A percentile compares a stretch with the other conserved stretches of the same genome.
Evolutionary conservation across 768 basidiomycete genomes (phyloP).

Genomic region (Inosperma sp.): DNA sequence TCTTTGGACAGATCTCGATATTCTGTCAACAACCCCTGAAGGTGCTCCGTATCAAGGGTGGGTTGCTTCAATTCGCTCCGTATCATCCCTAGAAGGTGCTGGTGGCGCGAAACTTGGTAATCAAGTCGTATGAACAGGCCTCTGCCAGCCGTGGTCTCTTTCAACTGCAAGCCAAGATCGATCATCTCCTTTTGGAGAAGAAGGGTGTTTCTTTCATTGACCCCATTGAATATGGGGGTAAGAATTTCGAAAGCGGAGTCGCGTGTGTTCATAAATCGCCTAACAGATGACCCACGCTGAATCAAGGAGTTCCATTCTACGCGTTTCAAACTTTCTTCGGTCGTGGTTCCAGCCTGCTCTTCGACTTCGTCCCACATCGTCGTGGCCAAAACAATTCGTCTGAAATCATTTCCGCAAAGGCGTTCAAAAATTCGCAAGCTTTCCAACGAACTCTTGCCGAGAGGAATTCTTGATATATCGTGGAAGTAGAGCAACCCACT

Average conservation of each 20-base stretch:
- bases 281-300: conserved; percentile 2
- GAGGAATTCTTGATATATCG: conserved; percentile 32
- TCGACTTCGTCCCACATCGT: conserved; percentile 41
- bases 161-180: conserved; percentile 18
- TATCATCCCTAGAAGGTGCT: no score
- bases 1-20: no score
- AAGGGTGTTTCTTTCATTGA: conserved; percentile 12
- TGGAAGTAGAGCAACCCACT: conserved; percentile 30
- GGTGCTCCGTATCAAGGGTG: no score
- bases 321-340: conserved; percentile 2
- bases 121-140: conserved; percentile 6
- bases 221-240: conserved; percentile 13
- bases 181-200: no score
- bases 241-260: conserved; percentile 20
- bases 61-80: no score
- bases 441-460: conserved; percentile 39
- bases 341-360: background rate
- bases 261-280: conserved; percentile 10
- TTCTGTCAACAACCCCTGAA: no score
- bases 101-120: background rate
- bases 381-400: conserved; percentile 45
- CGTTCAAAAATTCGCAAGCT: conserved; percentile 48
- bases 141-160: conserved; percentile 24
- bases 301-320: conserved; percentile 17
- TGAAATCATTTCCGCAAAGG: conserved; percentile 42